Evolutionary conservation across 495 filamentous ascomycete genomes (phyloP), one percentile per base, ranked within the genome.

Genomic region (Neurospora sp.): DNA sequence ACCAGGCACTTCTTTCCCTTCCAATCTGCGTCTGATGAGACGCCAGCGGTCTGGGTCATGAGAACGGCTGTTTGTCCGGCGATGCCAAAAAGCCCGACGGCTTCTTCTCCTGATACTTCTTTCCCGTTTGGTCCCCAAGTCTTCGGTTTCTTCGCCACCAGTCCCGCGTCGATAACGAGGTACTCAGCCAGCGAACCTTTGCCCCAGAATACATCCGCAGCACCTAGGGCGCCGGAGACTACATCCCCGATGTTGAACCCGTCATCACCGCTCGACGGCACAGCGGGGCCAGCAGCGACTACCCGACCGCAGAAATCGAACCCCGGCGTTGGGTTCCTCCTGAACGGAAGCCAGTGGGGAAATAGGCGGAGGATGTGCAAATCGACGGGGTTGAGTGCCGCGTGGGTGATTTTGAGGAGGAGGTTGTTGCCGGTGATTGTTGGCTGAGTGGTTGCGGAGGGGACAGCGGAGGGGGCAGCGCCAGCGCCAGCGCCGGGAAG

Each of bases 301-400:
- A 85, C 44, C 12, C 72, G 74, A 37, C 85, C 85, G 11, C 78
- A 75, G 70, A 87, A 86, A 69, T 87, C 85, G n/a, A 83, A 70
- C 2, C 83, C 83, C 7, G 84, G 81, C 5, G 81, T 81, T 9
- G 80, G 73, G 12, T 39, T 27, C 4, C 74, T 69, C 0, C 79
- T 75, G 48, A 81, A 76, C 11, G 80, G 80, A 0, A 82, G 76
- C 77, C 78, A 81, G 5, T 77, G 62, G 0, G 83, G 83, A 9
- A 80, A 73, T 11, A 72, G 20, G 16, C 75, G 75, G 54, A 85
- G 76, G 72, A 82, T 38, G 42, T 82, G 76, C 9, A 83, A 75
- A 37, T 79, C 81, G 54, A 78, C 83, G 23, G 85, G 84, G 76
- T 84, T 85, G 59, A 86, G 78, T 10, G 84, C 73, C 9, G 81